A percentile compares a stretch with the other conserved stretches of the same genome.
Evolutionary conservation across 306 rosid genomes (phyloP).

Genomic region (Cucurbita moschata): DNA sequence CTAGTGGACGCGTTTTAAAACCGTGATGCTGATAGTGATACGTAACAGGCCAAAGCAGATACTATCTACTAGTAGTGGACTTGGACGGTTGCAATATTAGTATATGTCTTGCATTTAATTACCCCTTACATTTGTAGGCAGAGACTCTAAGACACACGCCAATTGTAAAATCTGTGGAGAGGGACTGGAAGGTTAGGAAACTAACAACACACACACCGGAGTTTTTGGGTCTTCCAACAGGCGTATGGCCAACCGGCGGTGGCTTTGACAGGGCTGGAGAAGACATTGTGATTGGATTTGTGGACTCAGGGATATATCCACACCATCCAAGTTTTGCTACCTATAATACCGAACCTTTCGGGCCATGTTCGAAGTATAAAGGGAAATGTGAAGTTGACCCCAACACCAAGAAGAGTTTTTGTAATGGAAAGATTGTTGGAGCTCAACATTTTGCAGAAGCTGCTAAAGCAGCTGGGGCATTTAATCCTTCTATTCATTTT

Average conservation of each 20-base stretch:
- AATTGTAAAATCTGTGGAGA: slow-evolving; percentile 76
- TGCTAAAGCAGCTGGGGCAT: slow-evolving; percentile 91
- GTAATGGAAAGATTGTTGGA: slow-evolving; percentile 96
- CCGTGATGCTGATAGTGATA: too few species aligned
- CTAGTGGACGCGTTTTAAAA: too few species aligned
- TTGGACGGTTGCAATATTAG: too few species aligned
- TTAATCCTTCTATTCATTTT: slow-evolving; percentile 80
- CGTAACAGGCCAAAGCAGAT: too few species aligned
- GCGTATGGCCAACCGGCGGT: slow-evolving; percentile 99
- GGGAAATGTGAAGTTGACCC: slow-evolving; percentile 94
- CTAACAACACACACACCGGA: slow-evolving; percentile 96
- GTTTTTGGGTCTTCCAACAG: slow-evolving; percentile 98
- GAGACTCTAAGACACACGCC: slow-evolving; percentile 72
- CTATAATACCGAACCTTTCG: slow-evolving; percentile 56
- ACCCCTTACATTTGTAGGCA: slow-evolving; percentile 79
- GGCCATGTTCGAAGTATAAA: slow-evolving; percentile 67
- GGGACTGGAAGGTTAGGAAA: slow-evolving; percentile 91
- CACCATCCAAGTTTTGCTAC: slow-evolving; percentile 86
- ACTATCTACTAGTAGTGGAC: too few species aligned
- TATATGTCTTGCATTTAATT: slow-evolving; percentile 22
- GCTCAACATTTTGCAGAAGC: slow-evolving; percentile 98
- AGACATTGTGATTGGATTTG: slow-evolving; percentile 87
- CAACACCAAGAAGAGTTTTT: slow-evolving; percentile 61
- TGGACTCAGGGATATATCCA: slow-evolving; percentile 91
- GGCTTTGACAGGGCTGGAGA: slow-evolving; percentile 98